A percentile compares a stretch with the other conserved stretches of the same genome.
phyloP scores from a whole-genome alignment of 2,329 filamentous ascomycete species.

The Aspergillus carbonarius region DNA sequence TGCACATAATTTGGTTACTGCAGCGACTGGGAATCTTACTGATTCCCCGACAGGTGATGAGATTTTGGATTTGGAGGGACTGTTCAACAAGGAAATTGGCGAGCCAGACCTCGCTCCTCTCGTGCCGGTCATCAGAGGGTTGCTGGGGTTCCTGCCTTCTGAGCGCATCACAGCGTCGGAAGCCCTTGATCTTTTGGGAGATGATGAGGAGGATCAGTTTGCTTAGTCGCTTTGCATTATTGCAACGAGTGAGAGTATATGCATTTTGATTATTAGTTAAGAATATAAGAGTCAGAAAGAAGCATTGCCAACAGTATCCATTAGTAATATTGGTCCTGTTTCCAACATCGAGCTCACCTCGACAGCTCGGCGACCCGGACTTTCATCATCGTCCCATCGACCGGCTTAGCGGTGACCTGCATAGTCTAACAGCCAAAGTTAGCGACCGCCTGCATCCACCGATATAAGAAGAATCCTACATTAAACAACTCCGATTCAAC shows the following conservation, averaged over 20 bases:
- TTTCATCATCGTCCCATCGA: constrained; percentile 8
- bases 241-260: neutral
- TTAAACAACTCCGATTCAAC: constrained; percentile 14
- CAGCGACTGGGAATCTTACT: neutral
- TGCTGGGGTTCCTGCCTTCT: neutral
- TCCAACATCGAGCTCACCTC: neutral
- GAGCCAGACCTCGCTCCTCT: neutral
- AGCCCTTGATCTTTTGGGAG: neutral
- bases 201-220: neutral
- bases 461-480: constrained; percentile 1
- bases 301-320: neutral
- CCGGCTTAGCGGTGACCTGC: constrained; percentile 15
- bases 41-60: neutral
- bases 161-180: neutral
- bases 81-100: neutral
- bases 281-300: neutral
- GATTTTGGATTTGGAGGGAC: neutral
- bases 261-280: neutral
- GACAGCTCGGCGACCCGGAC: neutral
- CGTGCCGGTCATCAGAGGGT: neutral
- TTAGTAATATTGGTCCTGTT: neutral
- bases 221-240: neutral
- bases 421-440: constrained; percentile 3
- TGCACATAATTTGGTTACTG: neutral
- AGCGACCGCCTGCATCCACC: neutral